phyloP scores from a whole-genome alignment of 163 green algal genomes.

The Smithsoniella earleae region DNA sequence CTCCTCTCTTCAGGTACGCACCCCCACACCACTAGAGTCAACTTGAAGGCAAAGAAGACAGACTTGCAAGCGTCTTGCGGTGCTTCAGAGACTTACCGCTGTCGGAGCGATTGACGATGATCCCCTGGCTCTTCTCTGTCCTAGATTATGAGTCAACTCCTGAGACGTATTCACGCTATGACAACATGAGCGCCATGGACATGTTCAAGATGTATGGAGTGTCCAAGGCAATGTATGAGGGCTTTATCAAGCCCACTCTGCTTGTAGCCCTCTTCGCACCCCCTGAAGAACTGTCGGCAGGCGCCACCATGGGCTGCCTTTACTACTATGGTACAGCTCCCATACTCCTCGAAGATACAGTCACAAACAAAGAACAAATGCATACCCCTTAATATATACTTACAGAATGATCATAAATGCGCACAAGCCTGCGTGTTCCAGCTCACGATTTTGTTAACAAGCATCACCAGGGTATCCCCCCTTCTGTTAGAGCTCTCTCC shows the following conservation, averaged over 20 bases:
- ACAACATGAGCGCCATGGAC: slow-evolving; percentile 77
- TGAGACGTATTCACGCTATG: slow-evolving; percentile 55
- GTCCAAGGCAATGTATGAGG: slow-evolving; percentile 60
- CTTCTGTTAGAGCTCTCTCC: no score
- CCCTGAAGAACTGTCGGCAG: slow-evolving; percentile 73
- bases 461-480: no score
- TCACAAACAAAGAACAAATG: no score
- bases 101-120: slow-evolving; percentile 72
- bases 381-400: no score
- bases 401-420: no score
- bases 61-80: neutral
- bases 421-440: no score
- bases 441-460: no score
- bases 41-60: neutral
- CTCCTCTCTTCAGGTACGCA: slow-evolving; percentile 52
- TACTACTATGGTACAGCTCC: slow-evolving; percentile 72
- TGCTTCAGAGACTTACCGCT: slow-evolving; percentile 52
- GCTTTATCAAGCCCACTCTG: slow-evolving; percentile 82
- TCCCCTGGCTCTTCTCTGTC: slow-evolving; percentile 72
- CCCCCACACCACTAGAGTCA: neutral
- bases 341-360: no score
- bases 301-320: slow-evolving; percentile 66
- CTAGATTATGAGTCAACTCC: slow-evolving; percentile 62
- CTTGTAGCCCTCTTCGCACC: slow-evolving; percentile 81
- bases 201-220: slow-evolving; percentile 72